Evolutionary conservation across 2,329 filamentous ascomycete species (phyloP), one percentile per base, ranked within the genome.

Genomic region (Plectosphaerella cucumerina): DNA sequence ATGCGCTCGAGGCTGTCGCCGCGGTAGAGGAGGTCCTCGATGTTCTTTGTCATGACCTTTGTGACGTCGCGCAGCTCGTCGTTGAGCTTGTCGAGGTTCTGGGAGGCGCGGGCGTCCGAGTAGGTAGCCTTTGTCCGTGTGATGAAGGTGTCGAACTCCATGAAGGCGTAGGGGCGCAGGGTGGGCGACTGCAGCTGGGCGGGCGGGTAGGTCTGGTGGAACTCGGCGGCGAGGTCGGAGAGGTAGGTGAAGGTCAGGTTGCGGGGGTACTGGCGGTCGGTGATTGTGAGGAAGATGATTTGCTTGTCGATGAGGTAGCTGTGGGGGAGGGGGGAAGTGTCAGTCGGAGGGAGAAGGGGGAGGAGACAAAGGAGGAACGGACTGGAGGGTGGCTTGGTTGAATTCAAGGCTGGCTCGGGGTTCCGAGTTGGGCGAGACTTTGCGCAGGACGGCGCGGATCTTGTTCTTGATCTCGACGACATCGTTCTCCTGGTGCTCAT

Each of bases 21-120:
- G 55, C 95, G 80, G 68, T 99, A 99, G 49, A 99, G 76, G 65
- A 99, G 74, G 69, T 99, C 94, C 77, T 99, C 94, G 60, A 99
- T 97, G 70, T 99, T 99, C 82, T 97, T 97, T 50, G 92, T 97
- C 95, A 99, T 99, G 65, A 99, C 92, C 74, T 97, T 92, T 1
- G 94, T 97, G 50, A 99, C 95, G 71, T 97, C 94, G 68, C 92
- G 87, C 58, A 99, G 82, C 78, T 99, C 95, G 65, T 97, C 90
- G 66, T 99, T 97, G 58, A 99, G 78, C 72, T 93, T 91, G 70
- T 95, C 90, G 52, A 99, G 82, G 71, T 97, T 97, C 72, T 92
- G 89, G 14, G 89, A 84, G 15, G 94, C 94, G 58, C 94, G 86
- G 50, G 88, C 85, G 70, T 99, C 94, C 62, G 94, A 89, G 72